phyloP scores from a whole-genome alignment of 2,329 filamentous ascomycete species.

The Cladosporium sp. region DNA sequence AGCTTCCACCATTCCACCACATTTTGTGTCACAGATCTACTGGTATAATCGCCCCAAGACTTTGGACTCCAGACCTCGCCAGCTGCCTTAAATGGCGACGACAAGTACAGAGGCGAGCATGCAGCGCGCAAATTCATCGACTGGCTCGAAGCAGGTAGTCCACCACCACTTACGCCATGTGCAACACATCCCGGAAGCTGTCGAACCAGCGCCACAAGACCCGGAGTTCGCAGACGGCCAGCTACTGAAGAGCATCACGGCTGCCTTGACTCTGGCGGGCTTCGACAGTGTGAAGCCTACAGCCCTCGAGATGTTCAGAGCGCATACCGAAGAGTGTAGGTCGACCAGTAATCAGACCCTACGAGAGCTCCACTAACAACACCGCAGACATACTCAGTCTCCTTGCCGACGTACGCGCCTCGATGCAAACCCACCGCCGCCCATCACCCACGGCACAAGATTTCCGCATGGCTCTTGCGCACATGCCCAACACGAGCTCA shows the following conservation, averaged over 20 bases:
- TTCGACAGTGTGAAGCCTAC: conserved; percentile 53
- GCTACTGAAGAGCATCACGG: conserved; percentile 52
- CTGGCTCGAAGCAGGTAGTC: neutral
- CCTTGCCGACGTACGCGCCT: conserved; percentile 50
- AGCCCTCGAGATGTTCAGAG: conserved; percentile 54
- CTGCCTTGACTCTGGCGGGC: conserved; percentile 48
- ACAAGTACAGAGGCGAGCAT: neutral
- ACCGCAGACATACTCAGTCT: conserved; percentile 47
- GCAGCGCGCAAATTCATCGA: conserved; percentile 2
- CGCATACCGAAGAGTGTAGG: conserved; percentile 50
- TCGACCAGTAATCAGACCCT: conserved; percentile 19
- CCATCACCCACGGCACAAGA: conserved; percentile 55
- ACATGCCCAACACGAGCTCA: conserved; percentile 30
- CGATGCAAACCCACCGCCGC: conserved; percentile 56
- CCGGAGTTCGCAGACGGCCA: conserved; percentile 52
- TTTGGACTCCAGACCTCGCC: too few species aligned
- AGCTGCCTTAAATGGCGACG: neutral
- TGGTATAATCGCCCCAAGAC: too few species aligned
- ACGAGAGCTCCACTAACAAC: conserved; percentile 30
- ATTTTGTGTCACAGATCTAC: neutral
- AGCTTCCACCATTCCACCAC: neutral
- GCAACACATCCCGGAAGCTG: conserved; percentile 25
- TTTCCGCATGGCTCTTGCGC: conserved; percentile 51
- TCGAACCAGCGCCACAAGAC: conserved; percentile 41
- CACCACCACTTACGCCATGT: conserved; percentile 17